Evolutionary conservation across 2,329 filamentous ascomycete genomes (phyloP), one percentile per base, ranked within the genome.

Genomic region (Cordyceps farinosa): DNA sequence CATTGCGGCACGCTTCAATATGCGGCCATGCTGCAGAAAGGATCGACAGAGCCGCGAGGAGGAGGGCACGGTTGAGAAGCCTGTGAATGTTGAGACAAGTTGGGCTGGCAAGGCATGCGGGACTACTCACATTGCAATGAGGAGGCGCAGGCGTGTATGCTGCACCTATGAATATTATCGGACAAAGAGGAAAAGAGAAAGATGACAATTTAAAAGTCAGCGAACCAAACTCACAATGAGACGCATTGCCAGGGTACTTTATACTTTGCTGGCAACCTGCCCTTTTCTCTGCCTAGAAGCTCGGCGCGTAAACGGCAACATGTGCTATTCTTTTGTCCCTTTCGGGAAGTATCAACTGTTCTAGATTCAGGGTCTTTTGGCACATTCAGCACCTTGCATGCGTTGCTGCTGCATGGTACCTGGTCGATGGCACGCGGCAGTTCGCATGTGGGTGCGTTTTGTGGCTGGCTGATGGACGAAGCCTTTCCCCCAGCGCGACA

Each of bases 1-100:
- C 59, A 13, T 62, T 62, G n/a, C 59, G 59, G 42, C 59, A 62
- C 17, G 59, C 59, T 15, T 62, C 59, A 42, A 62, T 55, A 22
- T 62, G 48, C 3, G 51, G 59, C 59, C 59, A 62, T 38, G 59
- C 59, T 8, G 50, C 38, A 13, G 59, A 32, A 48, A 62, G 10
- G 9, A 40, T 8, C 5, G 51, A 47, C 22, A 62, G 32, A 1
- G 40, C 42, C 29, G 44, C 50, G 10, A 55, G n/a, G 30, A 48
- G n/a, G 51, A 30, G n/a, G 22, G 51, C 40, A 27, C 7, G 29
- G 30, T 22, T 29, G 40, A 54, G 30, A 13, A 55, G 22, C 59
- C 59, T 62, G 27, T 17, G 15, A 11, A 22, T 36, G 40, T 48
- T 58, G 32, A 38, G 29, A 6, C 4, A 40, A 32, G 44, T 15